Base-by-base conservation (phyloP, 352 stramenopile genomes). In the Elongisporangium senticosum region DNA sequence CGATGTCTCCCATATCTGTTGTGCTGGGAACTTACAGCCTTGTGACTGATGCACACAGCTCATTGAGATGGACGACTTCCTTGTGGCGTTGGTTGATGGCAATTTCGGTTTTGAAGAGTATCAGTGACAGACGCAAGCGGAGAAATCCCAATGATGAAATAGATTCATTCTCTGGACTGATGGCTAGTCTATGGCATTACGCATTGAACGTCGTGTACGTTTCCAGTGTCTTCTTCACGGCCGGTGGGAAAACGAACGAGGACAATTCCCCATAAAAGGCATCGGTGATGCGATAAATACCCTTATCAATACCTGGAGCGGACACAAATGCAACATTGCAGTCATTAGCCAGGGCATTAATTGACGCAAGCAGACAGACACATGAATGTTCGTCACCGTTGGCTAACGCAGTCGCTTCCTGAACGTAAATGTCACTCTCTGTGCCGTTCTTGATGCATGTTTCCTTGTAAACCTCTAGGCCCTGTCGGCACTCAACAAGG, bases 221-320 rank as follows among this genome's bases (percentile, higher is more conserved):
- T 49, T 68, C 58, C 28, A 91, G 60, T 19, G 74, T 65, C 22
- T 69, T 68, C 63, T 85, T 83, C 19, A 89, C 74, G 15, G 49
- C 61, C 0, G 74, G 55, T 21, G 79, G 63, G 48, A 89, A 85
- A 24, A 64, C 62, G 56, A 89, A 89, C 37, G 77, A 68, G 20
- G 72, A 68, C 33, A 90, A 58, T 23, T 90, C 82, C 39, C 64
- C 65, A 65, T 77, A 76, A 63, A 90, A 92, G 56, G 83, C 69
- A 40, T 82, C 64, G 4, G 77, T 86, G 65, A 92, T 87, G 65
- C 74, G 76, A 77, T 89, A 86, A 67, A 90, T 87, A 63, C 78
- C 79, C 58, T 82, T 88, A 61, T 92, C 82, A 49, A 92, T 75
- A 56, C 79, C 82, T 89, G 49, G 53, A 33, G 49, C 20, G 63